phyloP scores from a whole-genome alignment of 1,284 basidiomycete species.

The Trichosporon ovoides region DNA sequence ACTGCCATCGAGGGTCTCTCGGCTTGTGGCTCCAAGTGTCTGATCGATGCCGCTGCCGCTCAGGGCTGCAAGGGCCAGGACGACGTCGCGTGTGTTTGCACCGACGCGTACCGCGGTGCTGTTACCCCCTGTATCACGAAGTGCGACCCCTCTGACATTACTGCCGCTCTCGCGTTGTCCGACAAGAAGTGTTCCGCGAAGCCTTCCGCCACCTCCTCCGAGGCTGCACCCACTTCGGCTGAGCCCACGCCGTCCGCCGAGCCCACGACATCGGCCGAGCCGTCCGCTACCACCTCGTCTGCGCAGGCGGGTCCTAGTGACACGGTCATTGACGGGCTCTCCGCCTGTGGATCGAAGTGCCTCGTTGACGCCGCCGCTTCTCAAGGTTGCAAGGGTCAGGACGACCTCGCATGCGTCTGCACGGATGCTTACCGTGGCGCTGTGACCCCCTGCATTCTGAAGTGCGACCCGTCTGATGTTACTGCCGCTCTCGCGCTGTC shows the following conservation, averaged over 20 bases:
- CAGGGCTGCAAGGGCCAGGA: slow-evolving; percentile 1
- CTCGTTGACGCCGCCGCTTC: not conserved
- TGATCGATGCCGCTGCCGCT: not conserved
- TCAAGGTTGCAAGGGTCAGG: slow-evolving; percentile 1
- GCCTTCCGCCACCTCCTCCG: no score
- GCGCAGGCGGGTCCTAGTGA: not conserved
- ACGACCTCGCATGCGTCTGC: slow-evolving; percentile 9
- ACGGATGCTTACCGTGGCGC: not conserved
- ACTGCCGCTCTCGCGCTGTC: slow-evolving; percentile 4
- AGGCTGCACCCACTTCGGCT: not conserved
- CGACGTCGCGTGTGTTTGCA: slow-evolving; percentile 7
- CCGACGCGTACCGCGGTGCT: not conserved
- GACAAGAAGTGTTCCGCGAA: not conserved
- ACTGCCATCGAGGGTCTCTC: not conserved
- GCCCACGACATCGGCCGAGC: not conserved
- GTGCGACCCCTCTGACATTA: slow-evolving; percentile 1
- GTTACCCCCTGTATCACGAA: not conserved
- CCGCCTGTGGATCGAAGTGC: not conserved
- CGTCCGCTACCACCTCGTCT: not conserved
- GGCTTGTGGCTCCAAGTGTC: not conserved
- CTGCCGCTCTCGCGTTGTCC: not conserved
- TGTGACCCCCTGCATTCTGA: not conserved
- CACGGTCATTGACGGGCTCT: not conserved
- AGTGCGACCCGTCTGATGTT: slow-evolving; percentile 1
- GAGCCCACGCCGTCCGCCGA: not conserved